phyloP scores from a whole-genome alignment of 1,284 basidiomycete genomes.

The Sporisorium iseilematis-ciliati region DNA sequence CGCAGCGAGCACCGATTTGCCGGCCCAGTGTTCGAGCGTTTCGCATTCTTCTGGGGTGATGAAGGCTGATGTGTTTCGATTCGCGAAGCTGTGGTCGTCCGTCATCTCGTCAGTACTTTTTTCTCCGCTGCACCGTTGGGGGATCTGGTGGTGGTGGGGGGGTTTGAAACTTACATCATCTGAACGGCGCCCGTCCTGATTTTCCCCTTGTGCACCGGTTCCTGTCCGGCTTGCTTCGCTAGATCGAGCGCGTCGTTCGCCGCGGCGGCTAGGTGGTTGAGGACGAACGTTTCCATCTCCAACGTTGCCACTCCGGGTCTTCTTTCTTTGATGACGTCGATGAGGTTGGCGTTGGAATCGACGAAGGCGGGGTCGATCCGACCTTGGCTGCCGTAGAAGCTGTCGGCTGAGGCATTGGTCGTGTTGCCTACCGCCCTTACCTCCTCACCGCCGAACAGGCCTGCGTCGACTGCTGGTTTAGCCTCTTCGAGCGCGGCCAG shows the following conservation, averaged over 20 bases:
- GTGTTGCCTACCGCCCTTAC: constrained; percentile 48
- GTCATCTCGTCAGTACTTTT: neutral
- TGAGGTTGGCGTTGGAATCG: constrained; percentile 79
- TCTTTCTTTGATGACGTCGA: constrained; percentile 73
- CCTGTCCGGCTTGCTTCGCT: constrained; percentile 16
- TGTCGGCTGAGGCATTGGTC: constrained; percentile 56
- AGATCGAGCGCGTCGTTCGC: constrained; percentile 51
- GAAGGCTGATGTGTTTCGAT: constrained; percentile 79
- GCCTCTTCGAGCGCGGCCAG: constrained; percentile 41
- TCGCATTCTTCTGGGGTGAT: constrained; percentile 79
- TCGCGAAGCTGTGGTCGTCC: constrained; percentile 74
- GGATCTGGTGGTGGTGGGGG: neutral
- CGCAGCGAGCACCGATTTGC: constrained; percentile 74
- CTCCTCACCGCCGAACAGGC: constrained; percentile 28
- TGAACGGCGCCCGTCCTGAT: constrained; percentile 83
- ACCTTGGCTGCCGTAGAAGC: constrained; percentile 87
- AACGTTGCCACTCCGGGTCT: constrained; percentile 72
- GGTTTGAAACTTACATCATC: constrained; percentile 73
- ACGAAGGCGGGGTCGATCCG: constrained; percentile 79
- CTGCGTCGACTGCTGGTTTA: constrained; percentile 10
- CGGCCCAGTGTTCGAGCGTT: constrained; percentile 78
- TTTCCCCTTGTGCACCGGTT: constrained; percentile 60
- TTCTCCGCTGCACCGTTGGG: no score
- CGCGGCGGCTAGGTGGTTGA: constrained; percentile 59
- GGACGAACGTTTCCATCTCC: constrained; percentile 69